Evolutionary conservation across 345 rosid genomes (phyloP).

Genomic region (Heritiera fomes): DNA sequence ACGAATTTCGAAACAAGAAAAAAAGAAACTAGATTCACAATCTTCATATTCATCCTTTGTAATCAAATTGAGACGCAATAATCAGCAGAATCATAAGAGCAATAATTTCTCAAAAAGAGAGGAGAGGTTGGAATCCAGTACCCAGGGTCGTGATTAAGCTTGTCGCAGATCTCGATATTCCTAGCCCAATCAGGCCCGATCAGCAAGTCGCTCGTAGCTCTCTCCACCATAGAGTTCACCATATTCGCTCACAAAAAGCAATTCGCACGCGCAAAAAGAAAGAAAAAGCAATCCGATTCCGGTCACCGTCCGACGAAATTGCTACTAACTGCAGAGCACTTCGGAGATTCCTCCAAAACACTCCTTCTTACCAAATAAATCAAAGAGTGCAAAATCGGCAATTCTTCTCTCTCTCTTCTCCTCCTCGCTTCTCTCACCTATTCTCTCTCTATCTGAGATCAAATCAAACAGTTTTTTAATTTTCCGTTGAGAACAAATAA

Average conservation of each 20-base stretch:
- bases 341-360: conserved; percentile 31
- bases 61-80: not conserved
- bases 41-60: not conserved
- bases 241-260: conserved; percentile 42
- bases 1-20: not conserved
- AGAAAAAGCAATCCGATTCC: conserved; percentile 15
- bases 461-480: conserved; percentile 22
- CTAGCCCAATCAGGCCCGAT: conserved; percentile 99
- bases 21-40: not conserved
- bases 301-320: conserved; percentile 32
- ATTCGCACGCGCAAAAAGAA: not conserved
- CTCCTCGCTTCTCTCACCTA: conserved; percentile 1
- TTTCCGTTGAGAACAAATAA: conserved; percentile 24
- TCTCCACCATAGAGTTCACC: conserved; percentile 98
- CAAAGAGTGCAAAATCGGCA: conserved; percentile 21
- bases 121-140: conserved; percentile 28
- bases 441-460: not conserved
- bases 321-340: conserved; percentile 33
- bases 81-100: not conserved
- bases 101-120: not conserved
- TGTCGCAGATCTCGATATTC: conserved; percentile 99
- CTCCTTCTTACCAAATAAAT: conserved; percentile 25
- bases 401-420: not conserved
- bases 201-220: conserved; percentile 98
- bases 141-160: conserved; percentile 95